Percentiles rank a stretch among this genome's conserved stretches.
These are phyloP conservation scores for Phytophthora citricola DNA, from an alignment of 352 stramenopile species.

Conservation along the genomic window DNA sequence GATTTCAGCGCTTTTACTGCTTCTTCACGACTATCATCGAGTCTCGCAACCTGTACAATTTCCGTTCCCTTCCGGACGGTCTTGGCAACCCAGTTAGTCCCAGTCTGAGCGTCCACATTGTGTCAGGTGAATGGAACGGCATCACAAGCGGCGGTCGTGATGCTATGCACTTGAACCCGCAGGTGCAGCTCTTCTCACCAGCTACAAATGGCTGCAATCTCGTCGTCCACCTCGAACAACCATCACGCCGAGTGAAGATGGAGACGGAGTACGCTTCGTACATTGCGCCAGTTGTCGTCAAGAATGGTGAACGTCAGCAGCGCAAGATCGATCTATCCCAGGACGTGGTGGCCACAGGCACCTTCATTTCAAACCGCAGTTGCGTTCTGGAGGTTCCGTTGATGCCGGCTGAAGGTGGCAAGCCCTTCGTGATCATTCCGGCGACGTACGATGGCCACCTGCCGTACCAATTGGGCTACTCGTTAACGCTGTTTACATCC, in stretches of 20 bases:
- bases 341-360: constrained; percentile 81
- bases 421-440: constrained; percentile 71
- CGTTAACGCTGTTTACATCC: constrained; percentile 65
- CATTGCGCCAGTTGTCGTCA: constrained; percentile 81
- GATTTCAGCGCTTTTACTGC: constrained; percentile 75
- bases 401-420: constrained; percentile 43
- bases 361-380: constrained; percentile 88
- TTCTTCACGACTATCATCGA: constrained; percentile 84
- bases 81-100: constrained; percentile 63
- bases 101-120: constrained; percentile 75
- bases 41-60: constrained; percentile 88
- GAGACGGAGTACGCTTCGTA: constrained; percentile 78
- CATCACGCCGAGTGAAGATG: constrained; percentile 78
- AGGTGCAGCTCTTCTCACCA: constrained; percentile 83
- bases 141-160: constrained; percentile 80
- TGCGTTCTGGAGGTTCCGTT: constrained; percentile 67
- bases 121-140: constrained; percentile 82
- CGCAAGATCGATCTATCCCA: constrained; percentile 86
- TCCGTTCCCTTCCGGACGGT: constrained; percentile 65
- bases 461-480: constrained; percentile 56
- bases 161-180: constrained; percentile 87
- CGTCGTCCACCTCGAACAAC: constrained; percentile 74
- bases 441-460: constrained; percentile 73
- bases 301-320: constrained; percentile 65
- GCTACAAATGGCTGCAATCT: constrained; percentile 58